These are phyloP conservation scores for Oryza officinalis DNA, from an alignment of 176 grass and related monocot species.

Conservation along the genomic window DNA sequence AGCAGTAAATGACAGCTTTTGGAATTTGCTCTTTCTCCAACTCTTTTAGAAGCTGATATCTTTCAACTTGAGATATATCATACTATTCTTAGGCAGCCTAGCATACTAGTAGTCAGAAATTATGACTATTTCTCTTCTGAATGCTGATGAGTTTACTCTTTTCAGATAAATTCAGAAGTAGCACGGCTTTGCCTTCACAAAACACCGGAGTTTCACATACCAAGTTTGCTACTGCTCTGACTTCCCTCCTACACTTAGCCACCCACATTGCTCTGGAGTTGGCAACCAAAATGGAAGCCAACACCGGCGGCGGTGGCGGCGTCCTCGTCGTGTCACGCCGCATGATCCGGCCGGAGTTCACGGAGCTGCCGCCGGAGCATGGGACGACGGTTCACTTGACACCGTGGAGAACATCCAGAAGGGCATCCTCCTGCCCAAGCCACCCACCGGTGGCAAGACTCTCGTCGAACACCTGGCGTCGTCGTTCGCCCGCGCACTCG, in stretches of 20 bases:
- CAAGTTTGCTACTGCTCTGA: background rate
- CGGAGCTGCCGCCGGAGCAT: background rate
- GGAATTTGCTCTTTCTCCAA: background rate
- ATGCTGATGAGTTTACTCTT: background rate
- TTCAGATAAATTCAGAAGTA: background rate
- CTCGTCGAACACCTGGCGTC: conserved; percentile 6
- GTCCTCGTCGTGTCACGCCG: background rate
- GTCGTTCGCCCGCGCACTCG: conserved; percentile 39
- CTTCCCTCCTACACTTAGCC: background rate
- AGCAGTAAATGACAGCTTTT: background rate
- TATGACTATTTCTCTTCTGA: background rate
- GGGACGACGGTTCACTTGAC: conserved; percentile 10
- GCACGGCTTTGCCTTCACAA: too few species aligned
- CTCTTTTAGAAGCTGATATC: background rate
- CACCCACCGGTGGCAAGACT: background rate
- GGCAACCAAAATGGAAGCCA: background rate
- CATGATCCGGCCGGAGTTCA: background rate
- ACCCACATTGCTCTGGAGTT: background rate
- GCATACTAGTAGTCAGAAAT: background rate
- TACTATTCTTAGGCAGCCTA: background rate
- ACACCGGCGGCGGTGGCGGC: background rate
- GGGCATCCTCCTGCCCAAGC: conserved; percentile 24
- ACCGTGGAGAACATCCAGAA: conserved; percentile 27
- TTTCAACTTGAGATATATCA: background rate
- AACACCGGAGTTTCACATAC: background rate